Base-by-base conservation (phyloP, 352 stramenopile species). In the Achlya hypogyna region DNA sequence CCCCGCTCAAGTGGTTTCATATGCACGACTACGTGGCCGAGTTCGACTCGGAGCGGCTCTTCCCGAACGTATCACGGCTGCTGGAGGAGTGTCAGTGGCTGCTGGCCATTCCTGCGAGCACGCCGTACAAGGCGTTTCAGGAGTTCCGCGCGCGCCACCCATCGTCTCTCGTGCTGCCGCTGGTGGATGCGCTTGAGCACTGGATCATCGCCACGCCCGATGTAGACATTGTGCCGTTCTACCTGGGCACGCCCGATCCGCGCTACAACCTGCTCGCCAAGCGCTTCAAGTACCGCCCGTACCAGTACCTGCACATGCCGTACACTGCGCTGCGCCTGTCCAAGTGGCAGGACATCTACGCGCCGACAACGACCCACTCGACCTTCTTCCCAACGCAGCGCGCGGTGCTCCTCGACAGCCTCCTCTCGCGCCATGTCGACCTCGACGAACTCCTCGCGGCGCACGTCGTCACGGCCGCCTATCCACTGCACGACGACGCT, bases 291-390 rank as follows among this genome's bases (percentile, higher is more conserved):
- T 91, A 91, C 74, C 80, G 74, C 25, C 83, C 81, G 52, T 93
- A 91, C 62, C 79, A 92, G 74, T 90, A 88, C 72, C 90, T 93
- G 65, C 91, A 88, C 64, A 83, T 84, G 32, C 80, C 85, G 43
- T 93, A 91, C 71, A 86, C 49, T 10, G 10, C 49, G 25, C 31
- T 87, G 67, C 82, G 83, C 53, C 74, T 78, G 12, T 71, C 69
- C 20, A 78, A 91, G 32, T 68, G 78, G 65, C 83, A 93, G 71
- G 73, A 81, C 38, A 90, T 87, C 62, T 93, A 83, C 63, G 56
- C 76, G 42, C 79, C 74, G 54, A 49, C 60, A 9, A 58, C 40
- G 31, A 10, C 45, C 1, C 23, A 54, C 53, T 91, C 83, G 69
- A 69, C 89, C 40, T 93, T 93, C 58, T 79, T 72, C 16, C 83